Base-by-base conservation (phyloP, 768 basidiomycete species). In the Collybia mongolica region DNA sequence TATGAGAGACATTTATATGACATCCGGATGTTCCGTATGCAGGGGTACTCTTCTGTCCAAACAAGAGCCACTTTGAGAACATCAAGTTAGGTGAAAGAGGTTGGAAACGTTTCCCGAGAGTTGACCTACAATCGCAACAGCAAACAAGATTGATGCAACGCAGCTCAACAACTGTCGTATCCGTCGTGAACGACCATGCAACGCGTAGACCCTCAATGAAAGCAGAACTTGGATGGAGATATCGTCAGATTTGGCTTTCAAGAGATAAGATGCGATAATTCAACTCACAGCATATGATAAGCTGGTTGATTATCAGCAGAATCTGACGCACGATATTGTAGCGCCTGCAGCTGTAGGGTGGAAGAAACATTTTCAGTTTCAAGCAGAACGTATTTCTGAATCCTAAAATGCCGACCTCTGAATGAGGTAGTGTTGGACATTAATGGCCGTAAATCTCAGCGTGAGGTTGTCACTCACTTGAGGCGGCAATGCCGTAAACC, bases 1-100 rank as follows among this genome's bases (percentile, higher is more conserved):
- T 26, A 26, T 26, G 7, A 26, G 24, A 63, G 60, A 24, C 48
- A 28, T 6, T 41, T 4, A 14, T 56, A 43, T 15, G 65, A 32
- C 14, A 60, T 51, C 38, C 57, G 48, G 49, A 68, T 65, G 2
- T 53, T 61, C 24, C 24, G 7, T 26, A 26, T 26, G 24, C 24
- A 26, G 38, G 66, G 38, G 18, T 9, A 23, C 26, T 6, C 20
- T 22, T 14, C 7, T 17, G 22, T n/a, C 24, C 5, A 46, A 46
- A 6, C 15, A 36, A 2, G 5, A 46, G 6, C 45, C 35, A 37
- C 45, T 46, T 2, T 12, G 12, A 22, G 2, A 7, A 26, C 3
- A 3, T 26, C 4, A 7, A 3, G 24, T 26, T 26, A 26, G 24
- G 24, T 26, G 4, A 26, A 26, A 7, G 4, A 4, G 7, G 24